Base-by-base conservation (phyloP, 2,329 filamentous ascomycete genomes). In the Aspergillus aculeatus region DNA sequence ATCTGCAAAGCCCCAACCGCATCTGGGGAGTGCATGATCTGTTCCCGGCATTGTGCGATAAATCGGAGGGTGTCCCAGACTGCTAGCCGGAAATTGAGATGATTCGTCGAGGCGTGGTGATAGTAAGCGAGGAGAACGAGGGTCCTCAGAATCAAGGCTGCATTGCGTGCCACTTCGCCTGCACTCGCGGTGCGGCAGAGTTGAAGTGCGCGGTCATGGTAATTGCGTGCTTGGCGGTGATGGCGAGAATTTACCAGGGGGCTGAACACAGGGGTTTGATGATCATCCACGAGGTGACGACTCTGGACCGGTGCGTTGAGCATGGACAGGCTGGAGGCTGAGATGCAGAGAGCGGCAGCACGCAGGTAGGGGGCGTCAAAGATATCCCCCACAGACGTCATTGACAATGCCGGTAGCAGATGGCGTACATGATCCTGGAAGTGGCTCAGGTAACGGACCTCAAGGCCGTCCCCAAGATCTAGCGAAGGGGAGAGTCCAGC, bases 251-350 rank as follows among this genome's bases (percentile, higher is more conserved):
- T 53, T 9, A 61, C 59, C 5, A 32, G 23, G 12, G 59, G 59
- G 19, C 59, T 61, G 21, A 50, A 58, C 12, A 56, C 31, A 5
- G 59, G 49, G 12, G 12, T 38, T 32, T 50, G 59, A 29, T 16
- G 26, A 26, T 57, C 49, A 12, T 31, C 6, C 6, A 32, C 35
- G 57, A 3, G 2, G 35, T 31, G 7, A 5, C 60, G 58, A 10
- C 14, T 54, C 19, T 64, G 62, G 10, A 62, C 53, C 32, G n/a
- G 41, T 7, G 56, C 41, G 14, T 63, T 61, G 2, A 64, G 56
- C 61, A 63, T 64, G 0, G 62, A 64, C 2, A 64, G 61, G 26
- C 59, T 64, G 1, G 62, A 64, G 4, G 62, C 62, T 3, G 62
- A 57, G 16, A 64, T 58, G 50, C 62, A 64, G n/a, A 63, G 53